Evolutionary conservation across 2,329 filamentous ascomycete genomes (phyloP), one percentile per base, ranked within the genome.

Genomic region (Phialophora verrucosa): DNA sequence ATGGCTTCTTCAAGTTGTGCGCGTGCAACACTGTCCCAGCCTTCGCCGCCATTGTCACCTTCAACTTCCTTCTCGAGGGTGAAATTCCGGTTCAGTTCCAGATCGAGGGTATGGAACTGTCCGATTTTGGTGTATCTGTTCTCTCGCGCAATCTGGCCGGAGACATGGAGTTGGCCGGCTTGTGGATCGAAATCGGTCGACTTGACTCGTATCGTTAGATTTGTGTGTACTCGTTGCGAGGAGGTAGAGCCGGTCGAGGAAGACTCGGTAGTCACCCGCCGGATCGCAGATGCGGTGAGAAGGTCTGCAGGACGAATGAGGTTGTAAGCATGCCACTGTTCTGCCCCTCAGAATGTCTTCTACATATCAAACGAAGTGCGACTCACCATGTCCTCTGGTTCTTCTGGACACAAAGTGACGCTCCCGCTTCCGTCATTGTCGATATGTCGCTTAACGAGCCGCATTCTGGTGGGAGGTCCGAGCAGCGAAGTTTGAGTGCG

Each of bases 21-120:
- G 56, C 90, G 82, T 3, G 93, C 91, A 11, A 99, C 88, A 71
- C 90, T 93, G 78, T 99, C 95, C 95, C 95, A 99, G 50, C 93
- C 86, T 44, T 76, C 80, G 71, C 62, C 75, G 32, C 73, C 73
- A 47, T 78, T 77, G 63, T 77, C 76, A 27, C 76, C 76, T 31
- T 80, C 89, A 8, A 87, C 81, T 47, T 86, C 85, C 80, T 98
- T 98, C 80, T 93, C 90, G 7, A 99, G 78, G 6, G 91, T 94
- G 73, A 98, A 98, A 59, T 93, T 89, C 50, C 93, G 86, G 74
- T 95, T 88, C 65, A 97, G 83, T 76, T 97, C 94, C 54, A 99
- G 85, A 71, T 97, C 94, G 1, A 91, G 82, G 0, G 90, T 91
- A 75, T 92, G 90, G 73, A 86, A 87, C 69, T 86, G 83, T 17